Percentiles rank a stretch among this genome's conserved stretches.
These are phyloP conservation scores for Colletotrichum agaves DNA, from an alignment of 2,329 filamentous ascomycete genomes.

Conservation along the genomic window DNA sequence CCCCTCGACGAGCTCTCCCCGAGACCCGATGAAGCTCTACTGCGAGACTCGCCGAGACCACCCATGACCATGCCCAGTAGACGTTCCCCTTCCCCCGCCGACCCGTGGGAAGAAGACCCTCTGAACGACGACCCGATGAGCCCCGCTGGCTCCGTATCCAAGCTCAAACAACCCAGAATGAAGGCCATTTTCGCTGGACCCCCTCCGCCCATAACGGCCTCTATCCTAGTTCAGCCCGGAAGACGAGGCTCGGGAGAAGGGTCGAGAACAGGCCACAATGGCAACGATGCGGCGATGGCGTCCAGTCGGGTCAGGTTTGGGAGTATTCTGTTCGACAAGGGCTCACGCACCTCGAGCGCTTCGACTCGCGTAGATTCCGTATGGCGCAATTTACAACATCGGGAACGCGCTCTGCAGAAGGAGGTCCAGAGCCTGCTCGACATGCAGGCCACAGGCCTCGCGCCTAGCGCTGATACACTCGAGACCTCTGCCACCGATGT, in stretches of 20 bases:
- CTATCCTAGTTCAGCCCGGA: constrained; percentile 48
- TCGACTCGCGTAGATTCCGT: constrained; percentile 51
- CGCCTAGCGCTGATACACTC: constrained; percentile 46
- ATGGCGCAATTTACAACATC: constrained; percentile 59
- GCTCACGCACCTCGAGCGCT: constrained; percentile 38
- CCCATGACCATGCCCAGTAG: constrained; percentile 28
- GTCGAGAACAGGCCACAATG: background rate
- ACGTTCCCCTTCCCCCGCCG: constrained; percentile 26
- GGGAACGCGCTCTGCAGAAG: constrained; percentile 57
- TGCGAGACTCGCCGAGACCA: constrained; percentile 40
- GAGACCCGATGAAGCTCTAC: constrained; percentile 44
- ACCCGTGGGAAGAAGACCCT: constrained; percentile 22
- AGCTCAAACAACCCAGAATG: constrained; percentile 44
- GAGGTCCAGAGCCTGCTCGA: constrained; percentile 62
- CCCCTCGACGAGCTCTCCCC: constrained; percentile 54
- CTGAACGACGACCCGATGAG: constrained; percentile 33
- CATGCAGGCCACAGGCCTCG: constrained; percentile 58
- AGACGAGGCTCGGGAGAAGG: background rate
- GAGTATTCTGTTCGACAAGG: constrained; percentile 53
- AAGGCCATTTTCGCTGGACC: constrained; percentile 58
- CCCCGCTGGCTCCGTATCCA: constrained; percentile 47
- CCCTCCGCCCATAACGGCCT: constrained; percentile 61
- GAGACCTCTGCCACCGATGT: constrained; percentile 38
- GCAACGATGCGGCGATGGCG: background rate
- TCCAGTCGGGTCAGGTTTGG: constrained; percentile 41